phyloP scores from a whole-genome alignment of 768 basidiomycete species.

The Filobasidium wieringae region DNA sequence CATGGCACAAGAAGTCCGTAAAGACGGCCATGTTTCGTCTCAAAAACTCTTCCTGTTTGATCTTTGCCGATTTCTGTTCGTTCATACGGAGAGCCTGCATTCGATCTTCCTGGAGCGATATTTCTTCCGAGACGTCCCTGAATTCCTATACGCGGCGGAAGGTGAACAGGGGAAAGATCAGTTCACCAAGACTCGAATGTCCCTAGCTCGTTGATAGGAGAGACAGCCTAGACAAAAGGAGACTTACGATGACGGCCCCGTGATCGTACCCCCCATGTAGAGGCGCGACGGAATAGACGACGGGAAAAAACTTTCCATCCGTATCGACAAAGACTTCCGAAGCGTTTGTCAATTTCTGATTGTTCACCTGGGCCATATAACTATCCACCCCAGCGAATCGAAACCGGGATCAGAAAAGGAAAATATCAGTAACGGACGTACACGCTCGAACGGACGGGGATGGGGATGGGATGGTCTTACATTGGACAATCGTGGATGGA shows the following conservation, averaged over 20 bases:
- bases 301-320: conserved; percentile 3
- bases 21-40: conserved; percentile 4
- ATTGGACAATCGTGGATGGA: conserved; percentile 4
- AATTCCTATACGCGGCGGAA: not conserved
- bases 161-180: not conserved
- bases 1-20: conserved; percentile 8
- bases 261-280: conserved; percentile 6
- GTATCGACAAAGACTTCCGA: not conserved
- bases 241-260: conserved; percentile 8
- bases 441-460: too few species aligned
- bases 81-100: not conserved
- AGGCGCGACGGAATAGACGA: conserved; percentile 4
- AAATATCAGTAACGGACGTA: too few species aligned
- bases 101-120: not conserved
- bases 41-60: conserved; percentile 3
- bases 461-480: not conserved
- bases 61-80: conserved; percentile 1
- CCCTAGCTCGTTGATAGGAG: too few species aligned
- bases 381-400: not conserved
- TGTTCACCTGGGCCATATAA: not conserved
- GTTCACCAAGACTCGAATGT: too few species aligned
- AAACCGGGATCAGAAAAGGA: too few species aligned
- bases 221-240: not conserved
- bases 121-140: conserved; percentile 5
- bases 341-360: not conserved